Evolutionary conservation across 83 land plant species (phyloP), one percentile per base, ranked within the genome.

Genomic region (Picea mariana): DNA sequence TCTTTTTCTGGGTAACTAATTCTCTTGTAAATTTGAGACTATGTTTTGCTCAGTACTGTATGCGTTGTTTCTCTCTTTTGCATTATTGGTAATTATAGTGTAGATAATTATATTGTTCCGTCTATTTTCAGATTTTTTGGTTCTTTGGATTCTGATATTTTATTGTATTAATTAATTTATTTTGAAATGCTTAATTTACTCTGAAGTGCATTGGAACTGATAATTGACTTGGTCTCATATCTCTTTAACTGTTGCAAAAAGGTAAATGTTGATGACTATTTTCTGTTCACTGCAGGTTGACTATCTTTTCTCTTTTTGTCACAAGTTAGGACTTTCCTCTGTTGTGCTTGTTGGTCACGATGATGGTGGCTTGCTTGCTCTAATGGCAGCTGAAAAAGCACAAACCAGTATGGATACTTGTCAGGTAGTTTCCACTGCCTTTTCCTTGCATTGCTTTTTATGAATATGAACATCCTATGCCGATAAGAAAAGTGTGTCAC

Each of bases 271-370:
- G 59, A 55, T 52, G 8, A 49, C 61, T 4, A 76, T 4, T 76
- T 52, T 76, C 26, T 76, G 0, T 58, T 73, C 58, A 5, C 78
- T 76, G 62, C 88, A 87, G 89, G 90, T 88, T 17, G 89, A 88
- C 80, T 62, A 67, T 61, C 82, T 88, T 59, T 83, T 88, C 38
- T 81, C 85, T 4, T 88, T 88, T 52, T 88, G 90, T 34, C 77
- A 73, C 47, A 75, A 86, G 69, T 52, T 88, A 64, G 82, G 85
- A 49, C 78, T 88, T 63, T 71, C 55, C 6, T 88, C 90, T 3
- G 90, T 88, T 18, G 90, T 88, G 40, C 82, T 88, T 75, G 90
- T 88, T 6, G 90, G 90, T 34, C 90, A 88, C 68, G 89, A 88
- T 79, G 90, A 88, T 69, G 90, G 90, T 24, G 90, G 90, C 12